These are phyloP conservation scores for Corylus avellana DNA, from an alignment of 306 rosid genomes.

Conservation along the genomic window DNA sequence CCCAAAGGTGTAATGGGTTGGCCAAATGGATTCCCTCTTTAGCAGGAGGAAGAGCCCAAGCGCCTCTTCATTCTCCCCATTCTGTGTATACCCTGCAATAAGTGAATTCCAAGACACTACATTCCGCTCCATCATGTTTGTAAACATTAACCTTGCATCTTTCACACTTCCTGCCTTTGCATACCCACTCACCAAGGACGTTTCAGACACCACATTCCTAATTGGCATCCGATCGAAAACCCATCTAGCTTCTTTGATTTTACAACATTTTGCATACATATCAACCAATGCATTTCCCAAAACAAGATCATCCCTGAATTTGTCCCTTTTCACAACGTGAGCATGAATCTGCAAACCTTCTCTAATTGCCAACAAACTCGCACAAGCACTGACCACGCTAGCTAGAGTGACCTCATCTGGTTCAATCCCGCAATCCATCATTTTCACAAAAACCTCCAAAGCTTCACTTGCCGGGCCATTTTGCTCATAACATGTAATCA, in stretches of 20 bases:
- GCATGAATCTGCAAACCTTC: conserved; percentile 61
- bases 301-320: conserved; percentile 46
- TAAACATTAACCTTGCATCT: conserved; percentile 54
- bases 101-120: conserved; percentile 63
- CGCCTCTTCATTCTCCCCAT: conserved; percentile 59
- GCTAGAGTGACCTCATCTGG: conserved; percentile 60
- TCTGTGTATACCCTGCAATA: conserved; percentile 59
- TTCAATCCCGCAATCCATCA: conserved; percentile 51
- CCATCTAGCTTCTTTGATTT: conserved; percentile 46
- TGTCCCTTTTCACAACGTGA: conserved; percentile 38
- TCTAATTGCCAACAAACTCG: conserved; percentile 44
- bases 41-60: conserved; percentile 52
- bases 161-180: conserved; percentile 55
- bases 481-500: conserved; percentile 67
- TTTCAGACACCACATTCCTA: conserved; percentile 58
- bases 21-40: conserved; percentile 53
- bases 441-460: conserved; percentile 47
- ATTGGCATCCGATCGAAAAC: conserved; percentile 57
- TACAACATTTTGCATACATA: conserved; percentile 58
- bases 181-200: conserved; percentile 61
- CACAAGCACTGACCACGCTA: conserved; percentile 64
- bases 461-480: conserved; percentile 55
- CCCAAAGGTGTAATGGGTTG: conserved; percentile 67
- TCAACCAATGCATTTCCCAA: conserved; percentile 61
- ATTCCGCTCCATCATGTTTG: conserved; percentile 57